These are phyloP conservation scores for Geosmithia flava DNA, from an alignment of 2,329 filamentous ascomycete species.

Conservation along the genomic window DNA sequence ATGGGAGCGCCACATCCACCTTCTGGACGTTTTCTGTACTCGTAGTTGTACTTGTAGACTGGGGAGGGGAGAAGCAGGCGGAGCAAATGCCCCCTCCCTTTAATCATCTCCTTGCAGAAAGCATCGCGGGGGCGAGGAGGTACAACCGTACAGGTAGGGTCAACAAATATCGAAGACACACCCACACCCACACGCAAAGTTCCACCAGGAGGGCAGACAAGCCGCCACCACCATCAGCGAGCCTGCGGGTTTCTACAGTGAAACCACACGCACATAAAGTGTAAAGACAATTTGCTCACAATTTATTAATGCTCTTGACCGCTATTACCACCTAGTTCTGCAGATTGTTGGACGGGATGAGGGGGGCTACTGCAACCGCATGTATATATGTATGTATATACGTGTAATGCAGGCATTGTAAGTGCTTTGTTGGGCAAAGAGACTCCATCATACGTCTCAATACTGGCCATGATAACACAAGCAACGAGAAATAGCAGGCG, in stretches of 20 bases:
- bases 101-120: not conserved
- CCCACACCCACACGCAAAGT: not conserved
- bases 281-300: not conserved
- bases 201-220: not conserved
- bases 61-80: not conserved
- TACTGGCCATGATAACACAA: not conserved
- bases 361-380: not conserved
- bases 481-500: too few species aligned
- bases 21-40: not conserved
- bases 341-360: not conserved
- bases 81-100: not conserved
- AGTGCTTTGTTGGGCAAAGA: not conserved
- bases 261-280: not conserved
- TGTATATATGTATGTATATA: not conserved
- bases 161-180: not conserved
- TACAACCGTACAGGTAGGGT: not conserved
- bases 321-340: not conserved
- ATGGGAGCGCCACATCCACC: too few species aligned
- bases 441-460: not conserved
- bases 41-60: not conserved
- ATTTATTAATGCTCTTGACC: not conserved
- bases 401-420: not conserved
- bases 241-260: not conserved
- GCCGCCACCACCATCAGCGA: not conserved
- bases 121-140: not conserved